phyloP scores from a whole-genome alignment of 345 rosid species.

The Sonneratia caseolaris region DNA sequence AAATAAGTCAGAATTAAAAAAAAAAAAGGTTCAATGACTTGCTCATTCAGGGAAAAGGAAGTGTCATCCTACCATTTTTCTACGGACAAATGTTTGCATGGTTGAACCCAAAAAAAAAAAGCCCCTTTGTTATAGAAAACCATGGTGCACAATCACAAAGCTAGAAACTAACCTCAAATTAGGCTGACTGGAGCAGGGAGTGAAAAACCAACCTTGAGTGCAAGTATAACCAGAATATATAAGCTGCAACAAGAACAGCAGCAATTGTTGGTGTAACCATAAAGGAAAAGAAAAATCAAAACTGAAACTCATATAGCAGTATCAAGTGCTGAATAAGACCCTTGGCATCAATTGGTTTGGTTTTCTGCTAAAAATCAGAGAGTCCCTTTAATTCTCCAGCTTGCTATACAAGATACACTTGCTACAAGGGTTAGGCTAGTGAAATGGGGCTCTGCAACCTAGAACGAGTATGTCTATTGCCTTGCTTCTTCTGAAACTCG shows the following conservation, averaged over 20 bases:
- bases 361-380: no score
- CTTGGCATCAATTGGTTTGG: not conserved
- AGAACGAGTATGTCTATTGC: no score
- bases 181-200: slow-evolving; percentile 82
- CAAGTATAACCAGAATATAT: slow-evolving; percentile 90
- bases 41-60: not conserved
- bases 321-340: not conserved
- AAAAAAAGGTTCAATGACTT: not conserved
- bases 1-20: no score
- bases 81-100: not conserved
- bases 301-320: not conserved
- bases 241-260: slow-evolving; percentile 39
- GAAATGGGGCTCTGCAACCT: no score
- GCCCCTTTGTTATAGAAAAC: not conserved
- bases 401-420: no score
- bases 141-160: not conserved
- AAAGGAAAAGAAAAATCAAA: not conserved
- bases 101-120: not conserved
- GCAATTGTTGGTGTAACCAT: slow-evolving; percentile 1
- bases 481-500: no score
- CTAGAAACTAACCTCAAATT: slow-evolving; percentile 57
- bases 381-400: no score
- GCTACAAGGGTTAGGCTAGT: no score
- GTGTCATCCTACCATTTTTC: not conserved
- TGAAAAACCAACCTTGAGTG: slow-evolving; percentile 95